Evolutionary conservation across 345 rosid genomes (phyloP).

Genomic region (Hibiscus mutabilis): DNA sequence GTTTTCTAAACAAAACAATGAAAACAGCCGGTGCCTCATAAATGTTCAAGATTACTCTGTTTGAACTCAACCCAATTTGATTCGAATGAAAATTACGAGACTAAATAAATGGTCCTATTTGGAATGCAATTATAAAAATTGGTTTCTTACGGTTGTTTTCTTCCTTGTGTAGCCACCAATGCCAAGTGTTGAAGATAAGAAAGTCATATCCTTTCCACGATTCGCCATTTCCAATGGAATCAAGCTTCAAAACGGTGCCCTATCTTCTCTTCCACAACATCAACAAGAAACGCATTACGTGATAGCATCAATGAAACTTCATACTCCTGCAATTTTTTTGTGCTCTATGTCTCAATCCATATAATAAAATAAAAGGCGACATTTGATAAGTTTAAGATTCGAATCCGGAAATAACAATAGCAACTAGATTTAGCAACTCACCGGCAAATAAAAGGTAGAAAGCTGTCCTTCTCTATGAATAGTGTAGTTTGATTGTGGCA

Average conservation of each 20-base stretch:
- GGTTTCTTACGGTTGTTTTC: slow-evolving; percentile 40
- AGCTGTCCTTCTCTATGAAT: slow-evolving; percentile 22
- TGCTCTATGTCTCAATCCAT: too few species aligned
- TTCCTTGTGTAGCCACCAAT: slow-evolving; percentile 70
- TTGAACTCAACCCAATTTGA: too few species aligned
- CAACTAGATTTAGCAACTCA: slow-evolving; percentile 12
- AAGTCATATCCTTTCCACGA: slow-evolving; percentile 51
- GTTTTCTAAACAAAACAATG: too few species aligned
- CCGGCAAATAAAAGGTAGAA: slow-evolving; percentile 32
- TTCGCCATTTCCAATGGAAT: slow-evolving; percentile 40
- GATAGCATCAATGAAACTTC: slow-evolving; percentile 27
- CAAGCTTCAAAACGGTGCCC: slow-evolving; percentile 53
- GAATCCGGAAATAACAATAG: not conserved
- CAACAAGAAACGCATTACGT: slow-evolving; percentile 42
- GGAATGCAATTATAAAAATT: not conserved
- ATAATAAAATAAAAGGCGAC: too few species aligned
- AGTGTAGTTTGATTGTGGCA: slow-evolving; percentile 37
- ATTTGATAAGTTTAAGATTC: too few species aligned
- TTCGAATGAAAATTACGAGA: too few species aligned
- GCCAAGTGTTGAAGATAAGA: slow-evolving; percentile 61
- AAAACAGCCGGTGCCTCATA: too few species aligned
- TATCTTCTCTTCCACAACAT: slow-evolving; percentile 34
- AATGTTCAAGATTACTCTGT: too few species aligned
- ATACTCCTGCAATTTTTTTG: slow-evolving; percentile 31
- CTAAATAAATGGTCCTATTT: not conserved